Percentiles rank a stretch among this genome's conserved stretches.
phyloP scores from a whole-genome alignment of 169 alveolate genomes.

The Eimeria sp. region DNA sequence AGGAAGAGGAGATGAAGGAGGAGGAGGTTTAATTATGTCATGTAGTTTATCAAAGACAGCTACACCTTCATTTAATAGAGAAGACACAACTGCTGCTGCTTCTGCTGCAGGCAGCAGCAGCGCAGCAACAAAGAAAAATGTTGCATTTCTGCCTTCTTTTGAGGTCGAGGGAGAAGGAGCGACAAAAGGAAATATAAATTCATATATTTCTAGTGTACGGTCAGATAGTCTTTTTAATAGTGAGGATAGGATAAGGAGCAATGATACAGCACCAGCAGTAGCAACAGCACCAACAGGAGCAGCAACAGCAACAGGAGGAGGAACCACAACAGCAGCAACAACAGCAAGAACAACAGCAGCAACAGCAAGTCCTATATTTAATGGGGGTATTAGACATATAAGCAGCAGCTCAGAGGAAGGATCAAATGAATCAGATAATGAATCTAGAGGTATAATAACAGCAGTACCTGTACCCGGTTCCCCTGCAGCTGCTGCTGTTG shows the following conservation, averaged over 20 bases:
- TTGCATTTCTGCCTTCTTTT: not conserved
- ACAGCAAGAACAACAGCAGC: not conserved
- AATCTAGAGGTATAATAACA: not conserved
- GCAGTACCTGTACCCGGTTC: not conserved
- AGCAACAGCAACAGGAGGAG: not conserved
- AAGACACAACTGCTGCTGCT: not conserved
- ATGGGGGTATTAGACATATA: not conserved
- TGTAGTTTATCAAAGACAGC: not conserved
- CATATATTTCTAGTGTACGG: not conserved
- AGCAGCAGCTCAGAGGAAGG: conserved; percentile 6
- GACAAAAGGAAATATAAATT: too few relatives aligned
- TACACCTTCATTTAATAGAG: not conserved
- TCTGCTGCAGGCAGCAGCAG: not conserved
- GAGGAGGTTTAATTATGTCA: not conserved
- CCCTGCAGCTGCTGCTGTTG: not conserved
- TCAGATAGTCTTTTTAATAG: conserved; percentile 8
- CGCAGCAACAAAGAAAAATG: not conserved
- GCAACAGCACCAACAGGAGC: not conserved
- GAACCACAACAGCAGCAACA: not conserved
- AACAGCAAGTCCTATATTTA: not conserved
- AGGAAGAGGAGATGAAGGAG: not conserved
- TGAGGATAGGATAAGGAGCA: not conserved
- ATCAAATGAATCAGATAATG: not conserved
- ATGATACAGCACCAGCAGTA: not conserved
- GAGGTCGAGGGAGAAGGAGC: not conserved